Evolutionary conservation across 495 filamentous ascomycete species (phyloP).

Genomic region (Hypoxylon subgilvum): DNA sequence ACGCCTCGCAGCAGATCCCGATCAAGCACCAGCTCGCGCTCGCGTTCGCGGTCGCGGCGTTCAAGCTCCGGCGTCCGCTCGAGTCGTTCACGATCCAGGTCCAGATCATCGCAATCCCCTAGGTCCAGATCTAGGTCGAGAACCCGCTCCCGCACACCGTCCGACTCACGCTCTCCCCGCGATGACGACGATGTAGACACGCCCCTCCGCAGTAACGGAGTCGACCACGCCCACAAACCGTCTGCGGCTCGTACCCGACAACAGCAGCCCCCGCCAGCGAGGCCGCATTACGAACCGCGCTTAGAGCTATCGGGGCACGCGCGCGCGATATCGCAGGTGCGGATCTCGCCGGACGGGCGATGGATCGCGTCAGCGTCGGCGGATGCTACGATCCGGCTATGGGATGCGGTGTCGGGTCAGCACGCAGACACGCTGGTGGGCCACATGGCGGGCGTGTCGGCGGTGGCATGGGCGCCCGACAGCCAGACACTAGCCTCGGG

Average conservation of each 20-base stretch:
- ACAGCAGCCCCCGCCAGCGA: constrained; percentile 24
- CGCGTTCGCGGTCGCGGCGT: constrained; percentile 42
- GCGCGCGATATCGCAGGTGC: constrained; percentile 80
- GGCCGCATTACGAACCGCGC: constrained; percentile 47
- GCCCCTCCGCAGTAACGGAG: constrained; percentile 15
- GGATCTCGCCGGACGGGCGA: constrained; percentile 85
- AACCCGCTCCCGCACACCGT: constrained; percentile 35
- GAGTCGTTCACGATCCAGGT: constrained; percentile 51
- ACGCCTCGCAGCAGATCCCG: constrained; percentile 38
- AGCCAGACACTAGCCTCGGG: constrained; percentile 84
- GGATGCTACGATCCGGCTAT: constrained; percentile 87
- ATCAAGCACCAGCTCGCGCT: constrained; percentile 40
- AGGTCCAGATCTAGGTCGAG: constrained; percentile 14
- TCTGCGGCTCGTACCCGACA: constrained; percentile 20
- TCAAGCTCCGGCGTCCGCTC: constrained; percentile 46
- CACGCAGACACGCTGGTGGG: constrained; percentile 88
- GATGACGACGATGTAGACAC: too few species aligned
- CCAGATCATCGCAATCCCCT: constrained; percentile 38
- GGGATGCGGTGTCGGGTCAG: constrained; percentile 78
- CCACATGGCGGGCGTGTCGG: constrained; percentile 89
- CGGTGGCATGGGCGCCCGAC: constrained; percentile 89
- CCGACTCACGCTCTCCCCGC: constrained; percentile 39
- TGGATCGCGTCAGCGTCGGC: constrained; percentile 92
- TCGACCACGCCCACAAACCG: constrained; percentile 7
- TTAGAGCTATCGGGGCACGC: constrained; percentile 71